Base-by-base conservation (phyloP, 1,284 basidiomycete genomes). In the Cerioporus squamosus region DNA sequence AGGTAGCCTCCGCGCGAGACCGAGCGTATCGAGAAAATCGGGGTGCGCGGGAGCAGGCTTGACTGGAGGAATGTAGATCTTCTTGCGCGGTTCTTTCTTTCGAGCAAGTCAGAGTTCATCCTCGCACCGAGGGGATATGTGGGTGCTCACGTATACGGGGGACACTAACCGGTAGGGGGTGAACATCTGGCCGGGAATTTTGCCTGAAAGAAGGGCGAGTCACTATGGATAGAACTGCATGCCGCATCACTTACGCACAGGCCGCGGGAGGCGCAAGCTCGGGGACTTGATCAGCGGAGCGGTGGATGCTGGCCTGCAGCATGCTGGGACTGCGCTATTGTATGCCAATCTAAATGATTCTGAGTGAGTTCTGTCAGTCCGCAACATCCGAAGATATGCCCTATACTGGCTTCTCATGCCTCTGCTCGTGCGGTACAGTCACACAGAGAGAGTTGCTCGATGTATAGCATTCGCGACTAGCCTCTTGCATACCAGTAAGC, bases 261-360 rank as follows among this genome's bases (percentile, higher is more conserved):
- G 87, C 63, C 80, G 82, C 6, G 94, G 94, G 1, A 95, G 86
- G 53, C 93, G 87, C n/a, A 96, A 81, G 57, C 91, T 93, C 0
- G 94, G 94, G 0, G 93, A 94, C 74, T 95, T 93, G 74, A 97
- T 96, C 48, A 97, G 77, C 1, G 95, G 94, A 2, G 94, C 85
- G 49, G 81, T 81, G 1, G 86, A 80, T 4, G 87, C 88, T 1
- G 90, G n/a, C n/a, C n/a, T n/a, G n/a, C 83, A 0, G 88, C 82
- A 71, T 95, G 95, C 67, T 93, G 93, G 3, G 66, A 68, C 58
- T 70, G 70, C 40, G 66, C 68, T 70, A 36, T n/a, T n/a, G n/a
- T n/a, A n/a, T n/a, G n/a, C n/a, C n/a, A n/a, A n/a, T n/a, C n/a
- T n/a, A n/a, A n/a, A n/a, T n/a, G n/a, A n/a, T n/a, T n/a, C n/a